Conservation (phyloP, 1,284 basidiomycete genomes). For the Trametes pubescens region DNA sequence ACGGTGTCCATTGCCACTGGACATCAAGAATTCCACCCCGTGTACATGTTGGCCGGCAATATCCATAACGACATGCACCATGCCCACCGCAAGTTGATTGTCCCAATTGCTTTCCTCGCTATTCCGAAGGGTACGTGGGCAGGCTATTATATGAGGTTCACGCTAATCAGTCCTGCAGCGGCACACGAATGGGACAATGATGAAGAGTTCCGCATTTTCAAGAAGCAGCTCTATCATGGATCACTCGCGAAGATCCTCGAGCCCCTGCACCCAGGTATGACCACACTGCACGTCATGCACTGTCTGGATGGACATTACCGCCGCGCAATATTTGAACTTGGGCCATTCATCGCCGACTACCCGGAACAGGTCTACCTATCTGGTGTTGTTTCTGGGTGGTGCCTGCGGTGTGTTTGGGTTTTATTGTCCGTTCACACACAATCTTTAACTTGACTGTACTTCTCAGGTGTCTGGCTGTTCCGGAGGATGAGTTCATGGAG, state of each 20-base stretch:
- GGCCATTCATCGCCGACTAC: conserved; percentile 32
- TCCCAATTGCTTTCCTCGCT: conserved; percentile 31
- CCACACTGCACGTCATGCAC: conserved; percentile 7
- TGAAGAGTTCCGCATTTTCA: conserved; percentile 20
- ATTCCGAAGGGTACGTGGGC: conserved; percentile 27
- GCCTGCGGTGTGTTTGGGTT: neutral
- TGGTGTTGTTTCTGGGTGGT: conserved; percentile 2
- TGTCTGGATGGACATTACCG: conserved; percentile 24
- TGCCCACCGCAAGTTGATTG: conserved; percentile 27
- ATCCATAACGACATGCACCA: conserved; percentile 30
- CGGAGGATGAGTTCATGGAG: neutral
- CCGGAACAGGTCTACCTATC: conserved; percentile 26
- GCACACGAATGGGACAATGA: conserved; percentile 1
- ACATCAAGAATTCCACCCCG: conserved; percentile 32
- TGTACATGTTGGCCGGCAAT: conserved; percentile 34
- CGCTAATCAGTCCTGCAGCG: too few relatives aligned
- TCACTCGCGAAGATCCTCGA: conserved; percentile 17
- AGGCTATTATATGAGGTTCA: neutral
- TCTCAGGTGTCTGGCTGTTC: too few relatives aligned
- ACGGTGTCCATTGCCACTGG: conserved; percentile 35
- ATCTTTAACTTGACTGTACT: too few relatives aligned
- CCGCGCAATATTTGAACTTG: conserved; percentile 24
- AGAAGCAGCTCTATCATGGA: conserved; percentile 23
- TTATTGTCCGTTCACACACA: neutral
- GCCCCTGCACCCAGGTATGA: conserved; percentile 14